Conservation (phyloP, 1,284 basidiomycete species). For the Cryptococcus sp. region DNA sequence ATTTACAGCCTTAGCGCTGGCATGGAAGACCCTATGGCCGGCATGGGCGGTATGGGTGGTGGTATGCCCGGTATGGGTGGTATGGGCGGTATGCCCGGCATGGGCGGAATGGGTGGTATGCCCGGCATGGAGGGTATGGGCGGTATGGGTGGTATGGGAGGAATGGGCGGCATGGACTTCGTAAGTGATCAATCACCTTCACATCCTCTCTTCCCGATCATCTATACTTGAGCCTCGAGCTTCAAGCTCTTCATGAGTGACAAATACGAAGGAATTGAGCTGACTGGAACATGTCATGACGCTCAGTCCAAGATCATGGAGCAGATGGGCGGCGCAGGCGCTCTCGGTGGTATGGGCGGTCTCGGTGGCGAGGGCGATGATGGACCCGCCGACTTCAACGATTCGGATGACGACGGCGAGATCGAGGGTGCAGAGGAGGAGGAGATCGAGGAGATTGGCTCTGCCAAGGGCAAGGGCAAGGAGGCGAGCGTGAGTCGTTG, state of each 20-base stretch:
- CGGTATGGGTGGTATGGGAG: constrained; percentile 49
- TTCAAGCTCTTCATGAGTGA: neutral
- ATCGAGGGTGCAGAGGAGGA: constrained; percentile 55
- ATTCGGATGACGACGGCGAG: constrained; percentile 43
- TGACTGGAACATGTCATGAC: no score
- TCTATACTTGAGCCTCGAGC: no score
- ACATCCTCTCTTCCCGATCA: neutral
- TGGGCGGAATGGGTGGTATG: constrained; percentile 53
- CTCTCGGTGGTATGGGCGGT: constrained; percentile 44
- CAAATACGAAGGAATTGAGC: no score
- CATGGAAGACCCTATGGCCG: constrained; percentile 26
- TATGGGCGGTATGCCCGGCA: constrained; percentile 54
- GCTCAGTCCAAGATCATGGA: constrained; percentile 49
- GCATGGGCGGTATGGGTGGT: constrained; percentile 35
- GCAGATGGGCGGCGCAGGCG: constrained; percentile 47
- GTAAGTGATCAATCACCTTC: constrained; percentile 13
- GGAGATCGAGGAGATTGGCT: constrained; percentile 61
- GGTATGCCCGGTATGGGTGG: constrained; percentile 38
- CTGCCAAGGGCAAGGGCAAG: constrained; percentile 50
- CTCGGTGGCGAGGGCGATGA: constrained; percentile 56
- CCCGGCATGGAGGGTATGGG: constrained; percentile 56
- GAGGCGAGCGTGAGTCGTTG: constrained; percentile 29
- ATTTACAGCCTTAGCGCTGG: constrained; percentile 8
- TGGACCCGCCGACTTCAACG: constrained; percentile 30
- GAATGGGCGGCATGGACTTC: constrained; percentile 56